Evolutionary conservation across 2,329 filamentous ascomycete species (phyloP), one percentile per base, ranked within the genome.

Genomic region (Onygena corvina): DNA sequence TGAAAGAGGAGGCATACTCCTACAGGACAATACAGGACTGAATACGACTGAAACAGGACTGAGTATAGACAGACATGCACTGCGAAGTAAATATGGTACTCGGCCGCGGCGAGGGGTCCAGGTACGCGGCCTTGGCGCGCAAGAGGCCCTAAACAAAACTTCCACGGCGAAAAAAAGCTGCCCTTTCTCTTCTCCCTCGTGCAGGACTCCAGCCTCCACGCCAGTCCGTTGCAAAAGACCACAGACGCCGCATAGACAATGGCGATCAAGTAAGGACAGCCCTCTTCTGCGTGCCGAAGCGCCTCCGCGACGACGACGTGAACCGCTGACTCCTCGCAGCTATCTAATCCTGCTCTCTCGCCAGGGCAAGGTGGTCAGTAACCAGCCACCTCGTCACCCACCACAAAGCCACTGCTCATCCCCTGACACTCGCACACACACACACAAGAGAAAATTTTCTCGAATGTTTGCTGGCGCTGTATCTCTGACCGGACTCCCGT

Each of bases 341-440:
- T 98, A 98, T 68, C 76, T 98, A 60, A 96, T 98, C 68, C 80
- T 98, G 67, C 83, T 98, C 59, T 96, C 90, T 56, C 82, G 92
- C 63, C 92, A 98, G 76, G 92, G 92, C 74, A 98, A 98, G 84
- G 92, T 98, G 72, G 90, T 98, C 77, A 62, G 88, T 76, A 46
- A 16, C 42, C 42, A 46, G 25, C 29, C 31, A 25, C 47, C 36
- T 64, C 62, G 66, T 67, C 58, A 59, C 62, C 67, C 64, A 70
- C 68, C 65, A 49, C 49, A 42, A 51, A 45, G 50, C 44, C 48
- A 34, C 35, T 12, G 54, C 14, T 50, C 35, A 20, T 47, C 36
- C 30, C 31, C 38, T 7, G 38, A 34, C 20, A 48, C 52, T 11
- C 47, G 52, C 56, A 57, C 63, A 48, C 62, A 57, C 52, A 52